phyloP scores from a whole-genome alignment of 345 rosid genomes.

The Pelargonium nanum region DNA sequence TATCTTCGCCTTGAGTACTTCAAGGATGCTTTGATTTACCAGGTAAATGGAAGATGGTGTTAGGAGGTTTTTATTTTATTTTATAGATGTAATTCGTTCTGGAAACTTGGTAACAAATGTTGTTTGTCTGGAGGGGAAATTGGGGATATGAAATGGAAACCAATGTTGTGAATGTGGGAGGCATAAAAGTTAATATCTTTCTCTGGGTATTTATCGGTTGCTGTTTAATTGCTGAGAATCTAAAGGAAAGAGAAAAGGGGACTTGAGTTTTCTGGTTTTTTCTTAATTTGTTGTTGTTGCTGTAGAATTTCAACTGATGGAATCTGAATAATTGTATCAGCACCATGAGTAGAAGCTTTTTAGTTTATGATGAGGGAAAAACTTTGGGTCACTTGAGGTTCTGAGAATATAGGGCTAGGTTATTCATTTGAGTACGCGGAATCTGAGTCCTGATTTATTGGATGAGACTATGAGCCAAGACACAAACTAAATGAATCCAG shows the following conservation, averaged over 20 bases:
- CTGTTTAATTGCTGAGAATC: not conserved
- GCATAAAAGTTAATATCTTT: not conserved
- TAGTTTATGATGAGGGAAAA: not conserved
- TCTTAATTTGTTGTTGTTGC: not conserved
- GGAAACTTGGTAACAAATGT: too few relatives aligned
- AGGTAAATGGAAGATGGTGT: constrained; percentile 29
- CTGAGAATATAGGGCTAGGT: not conserved
- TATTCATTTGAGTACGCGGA: not conserved
- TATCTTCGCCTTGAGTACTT: constrained; percentile 57
- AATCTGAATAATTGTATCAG: not conserved
- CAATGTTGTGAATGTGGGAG: not conserved
- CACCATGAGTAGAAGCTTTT: not conserved
- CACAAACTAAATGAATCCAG: too few relatives aligned
- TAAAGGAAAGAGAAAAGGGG: not conserved
- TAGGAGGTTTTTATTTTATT: not conserved
- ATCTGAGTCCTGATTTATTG: too few relatives aligned
- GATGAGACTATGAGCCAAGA: too few relatives aligned
- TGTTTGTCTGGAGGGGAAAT: not conserved
- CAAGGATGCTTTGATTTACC: constrained; percentile 62
- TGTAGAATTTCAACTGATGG: not conserved
- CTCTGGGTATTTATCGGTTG: too few relatives aligned
- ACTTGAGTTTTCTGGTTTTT: not conserved
- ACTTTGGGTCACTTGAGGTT: not conserved
- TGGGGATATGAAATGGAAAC: not conserved
- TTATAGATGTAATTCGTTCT: too few relatives aligned